Percentiles rank a stretch among this genome's conserved stretches.
phyloP scores from a whole-genome alignment of 352 stramenopile genomes.

The Phytophthora foliorum region DNA sequence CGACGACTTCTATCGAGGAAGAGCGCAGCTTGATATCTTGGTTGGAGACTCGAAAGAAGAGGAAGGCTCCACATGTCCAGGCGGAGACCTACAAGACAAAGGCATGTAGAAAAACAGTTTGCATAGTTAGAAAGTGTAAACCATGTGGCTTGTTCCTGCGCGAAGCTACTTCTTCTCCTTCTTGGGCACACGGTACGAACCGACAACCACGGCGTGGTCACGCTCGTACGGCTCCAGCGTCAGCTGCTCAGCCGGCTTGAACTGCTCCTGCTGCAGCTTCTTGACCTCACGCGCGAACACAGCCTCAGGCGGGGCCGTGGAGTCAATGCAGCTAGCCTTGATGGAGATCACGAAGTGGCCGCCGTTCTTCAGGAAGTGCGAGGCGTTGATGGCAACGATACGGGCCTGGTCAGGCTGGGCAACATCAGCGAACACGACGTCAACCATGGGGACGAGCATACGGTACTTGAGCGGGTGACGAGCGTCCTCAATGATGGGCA shows the following conservation, averaged over 20 bases:
- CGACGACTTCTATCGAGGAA: conserved; percentile 18
- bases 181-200: conserved; percentile 95
- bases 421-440: conserved; percentile 99
- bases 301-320: conserved; percentile 97
- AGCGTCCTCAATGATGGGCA: conserved; percentile 99
- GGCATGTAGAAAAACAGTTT: conserved; percentile 48
- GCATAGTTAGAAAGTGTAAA: conserved; percentile 48
- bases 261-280: conserved; percentile 98
- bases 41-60: conserved; percentile 22
- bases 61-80: conserved; percentile 37
- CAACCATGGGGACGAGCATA: conserved; percentile 99
- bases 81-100: conserved; percentile 46
- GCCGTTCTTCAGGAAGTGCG: conserved; percentile 99
- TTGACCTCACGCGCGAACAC: conserved; percentile 98
- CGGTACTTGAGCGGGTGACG: conserved; percentile 98
- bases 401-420: conserved; percentile 99
- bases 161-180: conserved; percentile 92
- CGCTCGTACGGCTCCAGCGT: conserved; percentile 99
- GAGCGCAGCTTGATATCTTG: conserved; percentile 36
- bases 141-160: conserved; percentile 26
- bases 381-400: conserved; percentile 99
- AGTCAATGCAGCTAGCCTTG: conserved; percentile 99
- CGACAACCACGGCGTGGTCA: conserved; percentile 99
- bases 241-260: conserved; percentile 99
- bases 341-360: conserved; percentile 99